A percentile compares a stretch with the other conserved stretches of the same genome.
phyloP scores from a whole-genome alignment of 495 filamentous ascomycete species.

The Xylaria flabelliformis region DNA sequence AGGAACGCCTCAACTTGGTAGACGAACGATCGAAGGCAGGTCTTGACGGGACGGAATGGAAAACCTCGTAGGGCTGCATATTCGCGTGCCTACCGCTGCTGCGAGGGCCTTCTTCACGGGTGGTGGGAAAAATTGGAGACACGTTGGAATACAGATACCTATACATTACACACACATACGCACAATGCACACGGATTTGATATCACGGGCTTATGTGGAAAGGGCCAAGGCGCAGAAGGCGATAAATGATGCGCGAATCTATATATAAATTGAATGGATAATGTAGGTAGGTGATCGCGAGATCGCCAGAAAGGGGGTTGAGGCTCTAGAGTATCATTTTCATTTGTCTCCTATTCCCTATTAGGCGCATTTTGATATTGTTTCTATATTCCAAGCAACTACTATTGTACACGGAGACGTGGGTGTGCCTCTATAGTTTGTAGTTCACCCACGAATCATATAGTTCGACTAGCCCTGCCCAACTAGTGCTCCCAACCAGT shows the following conservation, averaged over 20 bases:
- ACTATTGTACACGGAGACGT: constrained; percentile 19
- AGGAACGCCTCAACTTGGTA: neutral
- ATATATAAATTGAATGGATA: constrained; percentile 20
- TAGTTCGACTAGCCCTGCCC: neutral
- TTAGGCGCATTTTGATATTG: neutral
- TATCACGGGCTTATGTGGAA: neutral
- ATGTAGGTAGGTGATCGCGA: constrained; percentile 11
- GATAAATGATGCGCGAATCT: constrained; percentile 15
- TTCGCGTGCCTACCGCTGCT: constrained; percentile 15
- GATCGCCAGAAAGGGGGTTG: neutral
- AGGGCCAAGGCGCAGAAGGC: constrained; percentile 14
- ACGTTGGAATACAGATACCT: too few relatives aligned
- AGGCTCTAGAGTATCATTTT: constrained; percentile 2
- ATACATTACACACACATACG: too few relatives aligned
- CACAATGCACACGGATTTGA: neutral
- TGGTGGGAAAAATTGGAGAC: neutral
- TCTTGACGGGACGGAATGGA: constrained; percentile 3
- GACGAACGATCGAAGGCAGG: neutral
- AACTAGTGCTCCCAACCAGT: neutral
- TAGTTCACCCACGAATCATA: constrained; percentile 14
- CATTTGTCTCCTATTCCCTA: constrained; percentile 3
- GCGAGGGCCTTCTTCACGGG: constrained; percentile 16
- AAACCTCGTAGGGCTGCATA: constrained; percentile 24
- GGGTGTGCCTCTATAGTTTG: constrained; percentile 9
- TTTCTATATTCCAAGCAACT: neutral